These are phyloP conservation scores for Thermochaetoides dissita DNA, from an alignment of 2,329 filamentous ascomycete species.

Conservation along the genomic window DNA sequence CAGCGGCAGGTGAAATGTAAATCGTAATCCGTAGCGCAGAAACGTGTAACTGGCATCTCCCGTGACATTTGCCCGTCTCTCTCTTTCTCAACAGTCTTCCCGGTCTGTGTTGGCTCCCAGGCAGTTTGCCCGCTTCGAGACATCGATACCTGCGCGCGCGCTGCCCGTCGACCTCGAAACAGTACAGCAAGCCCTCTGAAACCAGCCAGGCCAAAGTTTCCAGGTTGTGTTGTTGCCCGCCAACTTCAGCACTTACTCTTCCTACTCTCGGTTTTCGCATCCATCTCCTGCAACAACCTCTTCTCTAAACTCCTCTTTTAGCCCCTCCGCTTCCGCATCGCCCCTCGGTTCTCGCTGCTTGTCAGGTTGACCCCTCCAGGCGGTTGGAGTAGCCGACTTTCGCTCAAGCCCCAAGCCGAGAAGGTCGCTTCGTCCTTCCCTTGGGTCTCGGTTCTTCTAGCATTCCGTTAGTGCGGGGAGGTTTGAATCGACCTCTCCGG, in stretches of 20 bases:
- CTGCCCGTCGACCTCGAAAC: conserved; percentile 6
- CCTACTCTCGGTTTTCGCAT: not conserved
- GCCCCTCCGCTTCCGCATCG: no score
- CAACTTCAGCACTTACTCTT: no score
- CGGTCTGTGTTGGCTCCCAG: conserved; percentile 1
- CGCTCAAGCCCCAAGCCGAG: conserved; percentile 2
- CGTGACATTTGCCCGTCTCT: conserved; percentile 5
- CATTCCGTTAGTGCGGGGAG: conserved; percentile 12
- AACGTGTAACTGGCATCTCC: not conserved
- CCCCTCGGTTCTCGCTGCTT: not conserved
- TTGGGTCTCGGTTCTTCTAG: conserved; percentile 2
- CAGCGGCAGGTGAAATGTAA: no score
- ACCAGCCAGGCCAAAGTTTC: not conserved
- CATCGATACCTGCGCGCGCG: not conserved
- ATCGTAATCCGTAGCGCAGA: no score
- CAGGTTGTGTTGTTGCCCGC: no score
- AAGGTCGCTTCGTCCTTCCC: not conserved
- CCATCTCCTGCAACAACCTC: no score
- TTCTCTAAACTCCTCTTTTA: no score
- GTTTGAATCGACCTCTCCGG: conserved; percentile 14
- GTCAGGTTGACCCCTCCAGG: not conserved
- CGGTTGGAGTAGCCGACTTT: conserved; percentile 1
- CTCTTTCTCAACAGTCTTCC: conserved; percentile 3
- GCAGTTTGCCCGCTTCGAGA: conserved; percentile 2
- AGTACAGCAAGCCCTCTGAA: not conserved